Evolutionary conservation across 2,329 filamentous ascomycete genomes (phyloP), one percentile per base, ranked within the genome.

Genomic region (Conoideocrella luteorostrata): DNA sequence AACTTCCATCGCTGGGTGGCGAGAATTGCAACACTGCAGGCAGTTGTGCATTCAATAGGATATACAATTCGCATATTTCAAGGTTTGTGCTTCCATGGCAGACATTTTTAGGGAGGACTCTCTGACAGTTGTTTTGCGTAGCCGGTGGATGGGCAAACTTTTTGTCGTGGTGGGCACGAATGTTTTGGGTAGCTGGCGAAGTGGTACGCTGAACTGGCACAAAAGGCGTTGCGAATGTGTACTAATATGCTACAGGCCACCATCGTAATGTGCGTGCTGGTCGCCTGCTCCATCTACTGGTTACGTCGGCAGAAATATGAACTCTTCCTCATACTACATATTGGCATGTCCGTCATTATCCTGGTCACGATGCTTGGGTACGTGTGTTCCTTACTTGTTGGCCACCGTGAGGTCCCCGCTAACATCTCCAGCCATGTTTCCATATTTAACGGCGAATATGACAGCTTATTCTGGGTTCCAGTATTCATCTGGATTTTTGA

Each of bases 1-100:
- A 71, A 78, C 32, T 84, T 85, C 41, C 83, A 86, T 58, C 75
- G 82, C 0, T 81, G 80, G 69, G 68, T 82, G 4, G 82, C 83
- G 0, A 69, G 82, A 15, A 68, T 84, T 3, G 71, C 79, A 5
- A 81, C 80, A 0, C 45, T 80, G 0, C 72, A 84, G 50, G 82
- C 79, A 2, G 67, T 84, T 2, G 57, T 81, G 0, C 83, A 87
- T 52, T 82, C 80, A 0, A 45, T 82, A 1, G 72, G 74, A 0
- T 86, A 84, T 47, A 71, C 75, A 0, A 47, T 74, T 2, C 59
- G 74, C 20, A 62, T 74, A 2, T 55, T 65, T 3, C 46, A 55
- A 15, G 57, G 67, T 66, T 44, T n/a, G 57, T 46, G 2, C 3
- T 33, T 9, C 1, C n/a, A n/a, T n/a, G n/a, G n/a, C n/a, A n/a